A percentile compares a stretch with the other conserved stretches of the same genome.
These are phyloP conservation scores for Ceratobasidium sp. DNA, from an alignment of 1,284 basidiomycete species.

Conservation along the genomic window DNA sequence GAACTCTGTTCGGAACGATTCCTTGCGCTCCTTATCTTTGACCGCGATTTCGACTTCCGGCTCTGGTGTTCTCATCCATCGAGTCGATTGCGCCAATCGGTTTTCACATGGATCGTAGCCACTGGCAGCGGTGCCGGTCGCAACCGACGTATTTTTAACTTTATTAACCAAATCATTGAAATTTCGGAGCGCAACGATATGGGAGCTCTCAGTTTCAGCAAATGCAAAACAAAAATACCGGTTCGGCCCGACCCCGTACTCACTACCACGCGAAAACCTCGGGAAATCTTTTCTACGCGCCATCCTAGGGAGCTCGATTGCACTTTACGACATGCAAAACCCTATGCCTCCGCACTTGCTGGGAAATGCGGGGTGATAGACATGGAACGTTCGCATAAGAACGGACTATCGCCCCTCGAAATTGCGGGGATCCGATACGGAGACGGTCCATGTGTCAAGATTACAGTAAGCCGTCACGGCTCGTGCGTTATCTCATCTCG, in stretches of 20 bases:
- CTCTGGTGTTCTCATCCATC: neutral
- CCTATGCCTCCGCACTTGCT: neutral
- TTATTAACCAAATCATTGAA: conserved; percentile 2
- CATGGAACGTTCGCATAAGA: neutral
- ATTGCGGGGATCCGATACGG: neutral
- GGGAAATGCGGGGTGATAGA: conserved; percentile 17
- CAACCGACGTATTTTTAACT: neutral
- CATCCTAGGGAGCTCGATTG: neutral
- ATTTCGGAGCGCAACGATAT: neutral
- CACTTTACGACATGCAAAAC: conserved; percentile 15
- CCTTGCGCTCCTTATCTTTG: neutral
- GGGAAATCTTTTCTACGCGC: conserved; percentile 25
- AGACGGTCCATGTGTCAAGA: too few species aligned
- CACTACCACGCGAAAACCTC: conserved; percentile 12
- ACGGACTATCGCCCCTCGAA: neutral
- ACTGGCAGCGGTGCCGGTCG: neutral
- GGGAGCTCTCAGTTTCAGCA: neutral
- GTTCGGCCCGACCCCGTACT: conserved; percentile 8
- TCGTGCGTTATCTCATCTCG: neutral
- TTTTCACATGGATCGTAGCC: neutral
- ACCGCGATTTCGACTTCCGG: neutral
- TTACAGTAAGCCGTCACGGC: neutral
- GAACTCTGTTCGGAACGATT: neutral
- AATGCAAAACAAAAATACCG: neutral
- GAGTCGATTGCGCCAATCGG: neutral